Conservation (phyloP, 2,329 filamentous ascomycete genomes). For the Epichloe scottii region DNA sequence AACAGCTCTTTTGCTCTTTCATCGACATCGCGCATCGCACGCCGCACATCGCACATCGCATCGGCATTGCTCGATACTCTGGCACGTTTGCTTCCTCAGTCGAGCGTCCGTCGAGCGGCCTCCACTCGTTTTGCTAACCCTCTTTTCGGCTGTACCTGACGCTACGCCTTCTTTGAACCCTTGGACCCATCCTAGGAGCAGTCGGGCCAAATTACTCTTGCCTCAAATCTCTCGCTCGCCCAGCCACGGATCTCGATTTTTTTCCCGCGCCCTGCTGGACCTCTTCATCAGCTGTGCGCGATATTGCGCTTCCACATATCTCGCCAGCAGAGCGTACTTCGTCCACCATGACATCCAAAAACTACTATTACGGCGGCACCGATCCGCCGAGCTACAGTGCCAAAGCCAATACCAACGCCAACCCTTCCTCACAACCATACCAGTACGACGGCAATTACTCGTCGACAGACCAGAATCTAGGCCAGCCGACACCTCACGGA, state of each 20-base stretch:
- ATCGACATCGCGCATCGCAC: neutral
- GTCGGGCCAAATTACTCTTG: neutral
- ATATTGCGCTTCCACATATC: neutral
- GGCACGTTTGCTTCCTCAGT: neutral
- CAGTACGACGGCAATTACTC: constrained; percentile 18
- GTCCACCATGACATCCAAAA: constrained; percentile 46
- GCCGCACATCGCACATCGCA: neutral
- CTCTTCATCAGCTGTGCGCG: constrained; percentile 1
- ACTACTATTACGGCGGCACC: constrained; percentile 44
- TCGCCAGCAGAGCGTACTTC: neutral
- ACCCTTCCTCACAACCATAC: constrained; percentile 31
- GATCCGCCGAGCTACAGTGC: constrained; percentile 28
- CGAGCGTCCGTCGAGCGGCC: neutral
- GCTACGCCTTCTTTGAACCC: neutral
- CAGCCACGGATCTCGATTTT: neutral
- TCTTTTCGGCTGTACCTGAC: constrained; percentile 1
- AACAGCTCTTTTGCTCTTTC: neutral
- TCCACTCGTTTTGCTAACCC: neutral
- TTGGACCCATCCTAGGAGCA: neutral
- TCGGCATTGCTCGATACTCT: neutral
- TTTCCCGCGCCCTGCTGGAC: neutral
- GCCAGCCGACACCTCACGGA: constrained; percentile 12
- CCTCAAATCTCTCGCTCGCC: neutral
- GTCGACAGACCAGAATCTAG: constrained; percentile 1
- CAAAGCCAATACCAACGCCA: constrained; percentile 1